Evolutionary conservation across 768 basidiomycete species (phyloP).

Genomic region (Amanita jacksonii): DNA sequence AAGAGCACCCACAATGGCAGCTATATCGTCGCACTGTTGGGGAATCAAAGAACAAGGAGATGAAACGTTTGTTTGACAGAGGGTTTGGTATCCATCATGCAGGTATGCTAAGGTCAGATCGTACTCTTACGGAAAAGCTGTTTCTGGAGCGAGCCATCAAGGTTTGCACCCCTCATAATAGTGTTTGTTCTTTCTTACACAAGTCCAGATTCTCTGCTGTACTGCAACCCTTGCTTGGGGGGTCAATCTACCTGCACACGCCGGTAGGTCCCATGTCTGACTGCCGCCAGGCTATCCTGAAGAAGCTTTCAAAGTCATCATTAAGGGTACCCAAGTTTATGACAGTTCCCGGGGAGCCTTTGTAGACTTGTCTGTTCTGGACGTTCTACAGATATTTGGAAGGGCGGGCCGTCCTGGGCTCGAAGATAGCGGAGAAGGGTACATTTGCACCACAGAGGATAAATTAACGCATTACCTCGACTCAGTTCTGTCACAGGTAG

Average conservation of each 20-base stretch:
- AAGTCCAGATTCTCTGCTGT: slow-evolving; percentile 87
- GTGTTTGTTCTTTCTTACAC: slow-evolving; percentile 1
- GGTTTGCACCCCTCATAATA: slow-evolving; percentile 30
- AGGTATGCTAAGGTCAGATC: slow-evolving; percentile 90
- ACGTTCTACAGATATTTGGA: slow-evolving; percentile 96
- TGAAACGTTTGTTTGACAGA: slow-evolving; percentile 85
- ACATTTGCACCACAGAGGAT: slow-evolving; percentile 91
- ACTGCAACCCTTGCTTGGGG: slow-evolving; percentile 99
- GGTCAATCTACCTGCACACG: slow-evolving; percentile 97
- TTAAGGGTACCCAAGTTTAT: slow-evolving; percentile 97
- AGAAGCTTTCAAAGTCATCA: slow-evolving; percentile 49
- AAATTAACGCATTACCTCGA: slow-evolving; percentile 88
- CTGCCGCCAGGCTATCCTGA: background rate
- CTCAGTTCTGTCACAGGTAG: slow-evolving; percentile 77
- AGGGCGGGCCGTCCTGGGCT: slow-evolving; percentile 85
- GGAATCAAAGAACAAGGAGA: slow-evolving; percentile 86
- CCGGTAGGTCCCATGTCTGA: slow-evolving; percentile 40
- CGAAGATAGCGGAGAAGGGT: slow-evolving; percentile 92
- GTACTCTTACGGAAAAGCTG: slow-evolving; percentile 92
- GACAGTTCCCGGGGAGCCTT: slow-evolving; percentile 86
- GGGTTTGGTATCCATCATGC: slow-evolving; percentile 99
- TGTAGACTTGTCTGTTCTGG: slow-evolving; percentile 86
- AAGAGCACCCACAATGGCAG: slow-evolving; percentile 71
- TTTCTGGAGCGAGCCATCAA: slow-evolving; percentile 90
- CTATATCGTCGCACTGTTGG: slow-evolving; percentile 71